Evolutionary conservation across 1,284 basidiomycete species (phyloP), one percentile per base, ranked within the genome.

Genomic region (Ceratobasidium sp.): DNA sequence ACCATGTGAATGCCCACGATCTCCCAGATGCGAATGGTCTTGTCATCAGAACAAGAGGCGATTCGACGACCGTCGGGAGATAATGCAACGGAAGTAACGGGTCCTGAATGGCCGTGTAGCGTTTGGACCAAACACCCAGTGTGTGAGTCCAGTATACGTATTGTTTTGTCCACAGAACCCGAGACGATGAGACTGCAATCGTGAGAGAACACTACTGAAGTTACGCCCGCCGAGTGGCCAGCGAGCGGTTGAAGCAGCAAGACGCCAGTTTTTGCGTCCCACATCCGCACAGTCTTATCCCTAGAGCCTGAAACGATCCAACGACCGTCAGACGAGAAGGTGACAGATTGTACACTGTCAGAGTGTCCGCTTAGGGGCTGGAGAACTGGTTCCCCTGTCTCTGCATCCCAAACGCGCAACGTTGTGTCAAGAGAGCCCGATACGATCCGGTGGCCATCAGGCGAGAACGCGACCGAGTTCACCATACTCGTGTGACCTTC

Each of bases 341-440:
- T 39, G 15, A 58, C 77, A 3, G 51, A 78, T 13, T 3, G n/a
- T 2, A 78, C n/a, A n/a, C n/a, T n/a, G n/a, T n/a, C n/a, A n/a
- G n/a, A n/a, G n/a, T n/a, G n/a, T n/a, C n/a, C n/a, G n/a, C n/a
- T n/a, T n/a, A n/a, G n/a, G n/a, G n/a, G n/a, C n/a, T n/a, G n/a
- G n/a, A n/a, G n/a, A n/a, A n/a, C n/a, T n/a, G n/a, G n/a, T n/a
- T 60, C 77, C 42, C 76, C 76, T 6, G 44, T 63, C 42, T 51
- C 18, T 33, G 44, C 44, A 44, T 77, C 67, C 78, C 78, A 79
- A 5, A 79, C 4, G 28, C 73, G 63, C 5, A 76, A n/a, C 12
- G 66, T 71, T 39, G 18, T 44, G 40, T 79, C 73, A 1, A 28
- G 9, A 12, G 66, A 71, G 56, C 67, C 67, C 12, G 78, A 77